Evolutionary conservation across 495 filamentous ascomycete genomes (phyloP), one percentile per base, ranked within the genome.

Genomic region (Penicillium macrosclerotiorum): DNA sequence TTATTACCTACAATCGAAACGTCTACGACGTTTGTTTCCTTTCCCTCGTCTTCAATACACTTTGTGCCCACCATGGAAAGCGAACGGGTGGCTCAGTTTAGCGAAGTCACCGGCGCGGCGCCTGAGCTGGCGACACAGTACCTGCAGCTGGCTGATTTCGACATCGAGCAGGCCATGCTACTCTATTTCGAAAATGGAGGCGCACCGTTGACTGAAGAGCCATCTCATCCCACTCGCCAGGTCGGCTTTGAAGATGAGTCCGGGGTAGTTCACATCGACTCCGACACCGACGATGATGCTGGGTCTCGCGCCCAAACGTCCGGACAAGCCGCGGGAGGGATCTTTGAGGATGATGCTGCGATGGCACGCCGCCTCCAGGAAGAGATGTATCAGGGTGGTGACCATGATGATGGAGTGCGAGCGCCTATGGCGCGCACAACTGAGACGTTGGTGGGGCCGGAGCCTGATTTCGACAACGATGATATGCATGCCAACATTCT

Each of bases 311-410:
- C 36, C 31, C 37, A 42, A 42, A 25, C 29, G 8, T 33, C 47
- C 17, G 23, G 47, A 33, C 36, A 39, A 39, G 29, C 52, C n/a
- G 30, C 37, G 12, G 27, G 52, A 19, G 49, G 26, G 18, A 54
- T 62, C 13, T 72, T 81, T 36, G 93, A 96, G 51, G 89, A 94
- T 55, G 93, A 98, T 68, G 93, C 90, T 32, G 93, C 89, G 8
- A 88, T 97, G 80, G 93, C 93, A 5, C 80, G 88, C 54, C 80
- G 88, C 31, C 61, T 98, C 33, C 94, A 97, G 57, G 88, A 97
- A 57, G 90, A 98, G 67, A 73, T 95, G 58, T 97, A 96, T 59
- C 69, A 75, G 42, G 78, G 68, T 42, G 68, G 77, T 51, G 47
- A 47, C 43, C 72, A 75, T 57, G 77, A 74, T 13, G 83, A 88